Evolutionary conservation across 495 filamentous ascomycete genomes (phyloP).

Genomic region (Penicillium maclennaniae): DNA sequence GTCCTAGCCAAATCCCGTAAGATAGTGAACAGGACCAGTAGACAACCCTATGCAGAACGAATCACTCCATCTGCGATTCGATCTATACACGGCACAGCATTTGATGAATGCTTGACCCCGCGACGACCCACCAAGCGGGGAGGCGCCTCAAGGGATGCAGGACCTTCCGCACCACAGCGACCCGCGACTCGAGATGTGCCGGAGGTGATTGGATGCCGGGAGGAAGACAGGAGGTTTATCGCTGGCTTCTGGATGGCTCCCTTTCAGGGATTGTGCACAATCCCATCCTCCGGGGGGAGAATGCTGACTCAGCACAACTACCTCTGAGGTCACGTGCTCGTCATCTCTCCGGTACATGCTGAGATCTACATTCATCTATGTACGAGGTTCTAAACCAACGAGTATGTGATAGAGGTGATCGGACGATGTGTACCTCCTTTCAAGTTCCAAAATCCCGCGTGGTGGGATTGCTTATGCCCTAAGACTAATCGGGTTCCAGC

Average conservation of each 20-base stretch:
- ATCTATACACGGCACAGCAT: conserved; percentile 9
- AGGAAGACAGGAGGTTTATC: conserved; percentile 15
- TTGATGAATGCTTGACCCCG: conserved; percentile 14
- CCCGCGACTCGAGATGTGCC: conserved; percentile 1
- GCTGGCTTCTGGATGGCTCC: conserved; percentile 23
- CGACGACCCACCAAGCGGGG: conserved; percentile 26
- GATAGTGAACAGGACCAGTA: neutral
- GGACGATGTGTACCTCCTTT: neutral
- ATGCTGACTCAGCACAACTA: conserved; percentile 9
- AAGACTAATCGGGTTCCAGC: neutral
- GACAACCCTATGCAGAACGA: neutral
- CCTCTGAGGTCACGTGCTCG: neutral
- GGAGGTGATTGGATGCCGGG: conserved; percentile 19
- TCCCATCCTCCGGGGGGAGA: conserved; percentile 1
- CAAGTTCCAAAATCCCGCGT: neutral
- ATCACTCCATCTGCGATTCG: neutral
- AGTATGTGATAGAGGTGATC: too few relatives aligned
- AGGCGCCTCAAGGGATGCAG: neutral
- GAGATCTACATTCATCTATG: too few relatives aligned
- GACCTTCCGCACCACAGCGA: neutral
- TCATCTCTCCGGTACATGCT: too few relatives aligned
- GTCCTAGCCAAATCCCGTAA: neutral
- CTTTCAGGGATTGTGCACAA: neutral
- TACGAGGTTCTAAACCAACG: neutral
- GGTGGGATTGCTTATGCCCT: neutral